These are phyloP conservation scores for Hansfordia pulvinata DNA, from an alignment of 2,329 filamentous ascomycete species.

Conservation along the genomic window DNA sequence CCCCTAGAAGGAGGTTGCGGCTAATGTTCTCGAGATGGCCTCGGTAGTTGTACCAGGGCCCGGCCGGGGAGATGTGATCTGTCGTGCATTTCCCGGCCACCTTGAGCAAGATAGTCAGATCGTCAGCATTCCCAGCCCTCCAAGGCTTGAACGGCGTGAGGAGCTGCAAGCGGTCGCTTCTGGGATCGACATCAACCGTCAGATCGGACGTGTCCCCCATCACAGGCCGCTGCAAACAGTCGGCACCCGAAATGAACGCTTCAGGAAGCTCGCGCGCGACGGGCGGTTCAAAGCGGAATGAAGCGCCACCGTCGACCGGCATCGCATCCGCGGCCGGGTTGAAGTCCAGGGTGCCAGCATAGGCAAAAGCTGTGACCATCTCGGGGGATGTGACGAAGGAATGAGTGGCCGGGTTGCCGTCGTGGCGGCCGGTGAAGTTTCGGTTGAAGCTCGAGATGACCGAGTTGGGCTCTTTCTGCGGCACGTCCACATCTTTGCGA, in stretches of 20 bases:
- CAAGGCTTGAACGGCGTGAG: constrained; percentile 75
- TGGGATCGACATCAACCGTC: constrained; percentile 70
- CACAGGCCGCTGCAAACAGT: constrained; percentile 95
- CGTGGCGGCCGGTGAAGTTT: constrained; percentile 98
- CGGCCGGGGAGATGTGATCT: constrained; percentile 94
- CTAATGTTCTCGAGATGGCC: constrained; percentile 98
- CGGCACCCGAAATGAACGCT: constrained; percentile 81
- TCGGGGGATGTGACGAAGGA: constrained; percentile 88
- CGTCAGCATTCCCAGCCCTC: constrained; percentile 78
- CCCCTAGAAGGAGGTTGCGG: constrained; percentile 98
- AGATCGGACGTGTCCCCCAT: constrained; percentile 60
- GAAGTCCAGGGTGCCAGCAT: constrained; percentile 79
- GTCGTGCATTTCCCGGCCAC: constrained; percentile 90
- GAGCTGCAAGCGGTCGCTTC: constrained; percentile 87
- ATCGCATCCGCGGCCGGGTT: constrained; percentile 88
- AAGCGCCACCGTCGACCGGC: constrained; percentile 90
- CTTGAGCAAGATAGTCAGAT: constrained; percentile 93
- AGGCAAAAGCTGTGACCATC: constrained; percentile 72
- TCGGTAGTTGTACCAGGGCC: constrained; percentile 96
- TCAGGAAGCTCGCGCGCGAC: constrained; percentile 69
- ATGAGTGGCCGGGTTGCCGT: constrained; percentile 88
- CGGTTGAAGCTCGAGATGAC: constrained; percentile 99
- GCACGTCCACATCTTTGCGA: constrained; percentile 74
- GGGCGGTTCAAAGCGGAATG: constrained; percentile 77
- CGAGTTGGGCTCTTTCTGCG: constrained; percentile 91